phyloP scores from a whole-genome alignment of 2,329 filamentous ascomycete species.

The Cordyceps tenuipes region DNA sequence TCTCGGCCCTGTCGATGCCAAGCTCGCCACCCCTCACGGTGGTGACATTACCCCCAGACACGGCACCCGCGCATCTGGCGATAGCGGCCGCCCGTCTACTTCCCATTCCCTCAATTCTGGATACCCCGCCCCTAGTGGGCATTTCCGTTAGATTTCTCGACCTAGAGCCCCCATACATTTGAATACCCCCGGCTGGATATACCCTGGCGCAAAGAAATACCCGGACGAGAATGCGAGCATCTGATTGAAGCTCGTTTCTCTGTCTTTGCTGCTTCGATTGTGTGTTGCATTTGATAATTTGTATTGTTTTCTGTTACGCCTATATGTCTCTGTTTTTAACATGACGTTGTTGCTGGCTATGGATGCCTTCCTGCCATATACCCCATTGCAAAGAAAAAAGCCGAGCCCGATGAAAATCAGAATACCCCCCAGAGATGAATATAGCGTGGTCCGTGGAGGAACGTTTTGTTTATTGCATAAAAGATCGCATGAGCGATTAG shows the following conservation, averaged over 20 bases:
- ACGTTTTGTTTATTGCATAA: conserved; percentile 6
- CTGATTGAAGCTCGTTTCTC: conserved; percentile 40
- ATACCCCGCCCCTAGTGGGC: conserved; percentile 88
- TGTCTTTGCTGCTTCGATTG: conserved; percentile 18
- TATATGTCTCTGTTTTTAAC: conserved; percentile 10
- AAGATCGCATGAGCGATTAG: not conserved
- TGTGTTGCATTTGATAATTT: conserved; percentile 1
- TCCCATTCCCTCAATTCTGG: conserved; percentile 93
- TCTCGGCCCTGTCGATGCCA: conserved; percentile 58
- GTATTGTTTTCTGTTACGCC: conserved; percentile 7
- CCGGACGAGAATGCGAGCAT: conserved; percentile 33
- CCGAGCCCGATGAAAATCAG: conserved; percentile 9
- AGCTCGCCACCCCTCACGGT: conserved; percentile 57
- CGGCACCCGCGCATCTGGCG: conserved; percentile 73
- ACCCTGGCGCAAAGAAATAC: conserved; percentile 55
- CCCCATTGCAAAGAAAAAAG: conserved; percentile 12
- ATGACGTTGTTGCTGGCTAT: conserved; percentile 6
- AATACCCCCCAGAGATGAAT: conserved; percentile 12
- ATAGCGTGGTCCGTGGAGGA: conserved; percentile 3
- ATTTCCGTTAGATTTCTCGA: conserved; percentile 68
- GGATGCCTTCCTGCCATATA: conserved; percentile 12
- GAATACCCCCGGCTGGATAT: conserved; percentile 56
- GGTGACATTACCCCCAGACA: conserved; percentile 81
- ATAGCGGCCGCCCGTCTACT: conserved; percentile 86
- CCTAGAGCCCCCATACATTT: conserved; percentile 38